These are phyloP conservation scores for Aegilops bicornis DNA, from an alignment of 176 grass and related monocot species.

Conservation along the genomic window DNA sequence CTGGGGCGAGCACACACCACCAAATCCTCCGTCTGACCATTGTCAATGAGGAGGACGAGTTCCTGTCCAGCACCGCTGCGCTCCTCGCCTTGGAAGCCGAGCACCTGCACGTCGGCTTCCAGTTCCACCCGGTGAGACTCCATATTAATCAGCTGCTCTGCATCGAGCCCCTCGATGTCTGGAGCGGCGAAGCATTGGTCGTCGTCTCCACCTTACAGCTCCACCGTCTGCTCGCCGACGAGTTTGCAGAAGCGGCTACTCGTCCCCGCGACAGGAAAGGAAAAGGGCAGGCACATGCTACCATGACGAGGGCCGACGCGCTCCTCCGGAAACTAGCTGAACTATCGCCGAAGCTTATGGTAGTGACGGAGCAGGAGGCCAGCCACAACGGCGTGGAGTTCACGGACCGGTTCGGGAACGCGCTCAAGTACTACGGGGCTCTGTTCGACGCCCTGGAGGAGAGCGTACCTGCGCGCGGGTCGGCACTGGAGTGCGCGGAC, in stretches of 20 bases:
- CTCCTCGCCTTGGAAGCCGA: conserved; percentile 45
- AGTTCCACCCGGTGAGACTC: conserved; percentile 37
- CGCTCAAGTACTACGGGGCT: conserved; percentile 51
- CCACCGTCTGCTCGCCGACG: conserved; percentile 41
- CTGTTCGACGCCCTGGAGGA: conserved; percentile 54
- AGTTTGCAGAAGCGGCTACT: background rate
- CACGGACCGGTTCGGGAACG: conserved; percentile 27
- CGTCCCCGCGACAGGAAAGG: background rate
- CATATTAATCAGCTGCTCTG: conserved; percentile 16
- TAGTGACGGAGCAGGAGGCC: conserved; percentile 71
- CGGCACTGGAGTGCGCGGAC: conserved; percentile 16
- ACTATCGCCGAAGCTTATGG: conserved; percentile 51
- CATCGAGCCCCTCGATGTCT: conserved; percentile 36
- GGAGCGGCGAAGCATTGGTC: conserved; percentile 38
- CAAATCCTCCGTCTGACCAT: conserved; percentile 33
- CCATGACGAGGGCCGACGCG: conserved; percentile 23
- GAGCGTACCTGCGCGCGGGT: conserved; percentile 14
- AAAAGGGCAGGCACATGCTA: background rate
- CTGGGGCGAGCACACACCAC: background rate
- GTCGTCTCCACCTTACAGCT: conserved; percentile 51
- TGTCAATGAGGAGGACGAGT: conserved; percentile 32
- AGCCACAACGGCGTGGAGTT: conserved; percentile 47
- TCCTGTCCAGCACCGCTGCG: conserved; percentile 28
- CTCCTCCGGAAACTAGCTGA: conserved; percentile 36
- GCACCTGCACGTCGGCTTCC: conserved; percentile 38